Percentiles rank a stretch among this genome's conserved stretches.
Conservation (phyloP, 2,329 filamentous ascomycete species). For the Calonectria crousiana region DNA sequence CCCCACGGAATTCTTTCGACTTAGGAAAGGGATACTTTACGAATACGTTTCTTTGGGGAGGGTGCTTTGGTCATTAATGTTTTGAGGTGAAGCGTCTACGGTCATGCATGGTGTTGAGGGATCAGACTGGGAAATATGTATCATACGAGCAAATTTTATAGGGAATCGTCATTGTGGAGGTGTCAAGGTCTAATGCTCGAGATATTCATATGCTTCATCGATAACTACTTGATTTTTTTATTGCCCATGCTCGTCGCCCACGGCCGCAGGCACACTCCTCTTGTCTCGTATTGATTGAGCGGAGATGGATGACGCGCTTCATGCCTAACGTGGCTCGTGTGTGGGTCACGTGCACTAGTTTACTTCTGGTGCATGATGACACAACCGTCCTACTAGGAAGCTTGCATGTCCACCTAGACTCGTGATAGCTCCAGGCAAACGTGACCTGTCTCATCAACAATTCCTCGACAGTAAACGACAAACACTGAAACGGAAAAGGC, state of each 20-base stretch:
- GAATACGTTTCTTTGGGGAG: constrained; percentile 22
- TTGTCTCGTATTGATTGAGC: background rate
- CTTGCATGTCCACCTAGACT: constrained; percentile 43
- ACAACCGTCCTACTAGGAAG: constrained; percentile 44
- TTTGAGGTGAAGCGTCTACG: constrained; percentile 17
- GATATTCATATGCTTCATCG: background rate
- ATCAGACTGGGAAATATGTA: constrained; percentile 26
- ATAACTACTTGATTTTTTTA: background rate
- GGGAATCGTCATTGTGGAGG: constrained; percentile 5
- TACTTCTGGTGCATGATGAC: constrained; percentile 45
- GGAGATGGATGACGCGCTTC: constrained; percentile 4
- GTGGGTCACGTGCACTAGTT: constrained; percentile 46
- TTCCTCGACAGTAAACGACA: constrained; percentile 39
- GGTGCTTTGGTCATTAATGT: constrained; percentile 30
- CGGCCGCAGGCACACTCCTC: background rate
- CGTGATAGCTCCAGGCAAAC: constrained; percentile 45
- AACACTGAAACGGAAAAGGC: background rate
- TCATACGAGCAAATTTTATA: constrained; percentile 18
- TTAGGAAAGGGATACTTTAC: constrained; percentile 35
- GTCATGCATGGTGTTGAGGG: constrained; percentile 37
- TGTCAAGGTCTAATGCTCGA: background rate
- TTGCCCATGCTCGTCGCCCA: background rate
- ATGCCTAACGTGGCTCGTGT: constrained; percentile 9
- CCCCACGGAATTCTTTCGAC: constrained; percentile 46
- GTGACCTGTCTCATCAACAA: constrained; percentile 36